Evolutionary conservation across 345 rosid species (phyloP), one percentile per base, ranked within the genome.

Genomic region (Citrus australasica): DNA sequence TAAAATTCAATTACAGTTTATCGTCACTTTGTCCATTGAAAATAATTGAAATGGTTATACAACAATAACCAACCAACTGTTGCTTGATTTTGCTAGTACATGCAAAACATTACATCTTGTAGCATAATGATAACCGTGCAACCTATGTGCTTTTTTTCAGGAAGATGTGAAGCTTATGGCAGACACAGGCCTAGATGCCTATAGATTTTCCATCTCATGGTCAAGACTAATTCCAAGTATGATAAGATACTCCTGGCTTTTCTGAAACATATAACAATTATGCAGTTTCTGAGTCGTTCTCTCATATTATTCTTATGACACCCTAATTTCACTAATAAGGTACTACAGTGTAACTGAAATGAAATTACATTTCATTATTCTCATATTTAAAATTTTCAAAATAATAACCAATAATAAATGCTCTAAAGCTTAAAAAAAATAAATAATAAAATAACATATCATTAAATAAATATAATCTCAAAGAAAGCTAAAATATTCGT

Each of bases 201-300:
- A 89, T 70, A 88, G 90, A 81, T 90, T 90, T 82, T 93, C 94
- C 74, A 92, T 92, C 76, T 92, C 98, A n/a, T 92, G 92, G 94
- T 87, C 96, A 30, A 90, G 96, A 76, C 93, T 93, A 63, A 87
- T 92, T 64, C 98, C 92, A 33, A 73, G 98, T 91, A 88, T 17
- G 78, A 22, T 67, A 25, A 69, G 60, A 60, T 46, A 35, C 69
- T 33, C 51, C 48, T 73, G 25, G 24, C 21, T 69, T 37, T 65
- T 56, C 28, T 66, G 51, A 70, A 55, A 22, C 37, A 4, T 37
- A 51, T 2, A 56, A 7, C 24, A 59, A 56, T 10, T 27, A 3
- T 42, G 66, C 48, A 16, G 35, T 60, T 37, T 70, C 21, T 25
- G 9, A 30, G 40, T 53, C 25, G 38, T 24, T 3, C 11, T 38